Conservation (phyloP, 371 early-diverging fungal genomes). For the Mortierella polycephala region DNA sequence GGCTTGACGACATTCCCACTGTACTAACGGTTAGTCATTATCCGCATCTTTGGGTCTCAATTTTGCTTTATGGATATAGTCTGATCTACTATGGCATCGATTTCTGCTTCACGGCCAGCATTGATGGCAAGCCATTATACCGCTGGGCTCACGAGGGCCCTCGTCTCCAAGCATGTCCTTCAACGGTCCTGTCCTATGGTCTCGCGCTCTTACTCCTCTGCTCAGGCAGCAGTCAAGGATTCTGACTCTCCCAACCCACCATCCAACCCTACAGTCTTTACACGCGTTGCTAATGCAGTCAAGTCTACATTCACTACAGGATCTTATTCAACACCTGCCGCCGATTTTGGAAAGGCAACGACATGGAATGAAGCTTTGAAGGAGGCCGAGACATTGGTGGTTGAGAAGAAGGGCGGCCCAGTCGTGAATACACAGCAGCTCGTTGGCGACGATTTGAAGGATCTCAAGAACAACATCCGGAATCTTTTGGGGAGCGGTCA, state of each 20-base stretch:
- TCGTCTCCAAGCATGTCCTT: slow-evolving; percentile 3
- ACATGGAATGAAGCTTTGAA: slow-evolving; percentile 67
- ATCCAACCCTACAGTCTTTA: slow-evolving; percentile 33
- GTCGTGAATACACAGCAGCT: slow-evolving; percentile 71
- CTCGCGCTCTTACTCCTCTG: slow-evolving; percentile 30
- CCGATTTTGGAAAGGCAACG: slow-evolving; percentile 42
- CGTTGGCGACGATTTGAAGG: slow-evolving; percentile 80
- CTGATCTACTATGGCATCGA: slow-evolving; percentile 21
- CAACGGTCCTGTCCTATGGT: slow-evolving; percentile 8
- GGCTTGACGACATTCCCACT: no score
- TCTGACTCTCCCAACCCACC: not conserved
- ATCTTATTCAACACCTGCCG: slow-evolving; percentile 50
- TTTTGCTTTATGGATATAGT: not conserved
- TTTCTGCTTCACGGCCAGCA: slow-evolving; percentile 15
- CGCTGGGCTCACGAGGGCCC: slow-evolving; percentile 10
- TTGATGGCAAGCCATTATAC: slow-evolving; percentile 11
- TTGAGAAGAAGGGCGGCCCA: slow-evolving; percentile 54
- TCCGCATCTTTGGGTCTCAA: not conserved
- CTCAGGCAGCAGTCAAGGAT: slow-evolving; percentile 15
- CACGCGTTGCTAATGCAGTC: slow-evolving; percentile 43
- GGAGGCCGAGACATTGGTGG: slow-evolving; percentile 63
- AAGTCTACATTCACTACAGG: slow-evolving; percentile 52
- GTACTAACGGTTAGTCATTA: no score
- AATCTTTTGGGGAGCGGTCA: slow-evolving; percentile 86
- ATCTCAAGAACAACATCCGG: slow-evolving; percentile 89